Evolutionary conservation across 768 basidiomycete genomes (phyloP).

Genomic region (Naganishia onofrii): DNA sequence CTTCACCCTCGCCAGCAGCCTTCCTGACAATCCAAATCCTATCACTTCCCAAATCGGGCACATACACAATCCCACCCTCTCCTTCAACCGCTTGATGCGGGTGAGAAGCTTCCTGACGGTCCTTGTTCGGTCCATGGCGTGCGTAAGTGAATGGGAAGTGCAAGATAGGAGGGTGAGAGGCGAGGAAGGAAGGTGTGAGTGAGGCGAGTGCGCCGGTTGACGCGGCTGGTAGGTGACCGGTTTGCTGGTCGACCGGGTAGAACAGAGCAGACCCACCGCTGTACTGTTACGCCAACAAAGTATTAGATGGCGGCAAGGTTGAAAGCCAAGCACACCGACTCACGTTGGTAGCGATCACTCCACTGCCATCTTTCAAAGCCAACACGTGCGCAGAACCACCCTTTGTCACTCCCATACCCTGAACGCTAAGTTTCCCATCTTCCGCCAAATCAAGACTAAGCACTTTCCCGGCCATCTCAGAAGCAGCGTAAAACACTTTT

Average conservation of each 20-base stretch:
- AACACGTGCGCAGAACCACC: constrained; percentile 56
- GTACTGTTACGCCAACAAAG: constrained; percentile 58
- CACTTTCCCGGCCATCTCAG: constrained; percentile 66
- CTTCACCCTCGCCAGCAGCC: constrained; percentile 54
- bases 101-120: constrained; percentile 70
- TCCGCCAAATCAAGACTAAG: constrained; percentile 62
- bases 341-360: constrained; percentile 71
- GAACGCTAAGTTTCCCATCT: constrained; percentile 58
- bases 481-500: constrained; percentile 63
- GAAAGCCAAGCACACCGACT: constrained; percentile 48
- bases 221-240: constrained; percentile 38
- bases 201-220: constrained; percentile 53
- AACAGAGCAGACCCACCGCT: constrained; percentile 63
- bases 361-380: constrained; percentile 60
- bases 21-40: constrained; percentile 62
- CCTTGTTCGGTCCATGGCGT: constrained; percentile 61
- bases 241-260: constrained; percentile 58
- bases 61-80: constrained; percentile 58
- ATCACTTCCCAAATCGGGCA: constrained; percentile 76
- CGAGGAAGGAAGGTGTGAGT: constrained; percentile 49
- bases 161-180: constrained; percentile 23
- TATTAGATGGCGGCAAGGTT: constrained; percentile 7
- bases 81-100: constrained; percentile 69
- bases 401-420: constrained; percentile 36
- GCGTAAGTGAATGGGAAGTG: constrained; percentile 36